Conservation (phyloP, 352 stramenopile species). For the Pythium aristosporum region DNA sequence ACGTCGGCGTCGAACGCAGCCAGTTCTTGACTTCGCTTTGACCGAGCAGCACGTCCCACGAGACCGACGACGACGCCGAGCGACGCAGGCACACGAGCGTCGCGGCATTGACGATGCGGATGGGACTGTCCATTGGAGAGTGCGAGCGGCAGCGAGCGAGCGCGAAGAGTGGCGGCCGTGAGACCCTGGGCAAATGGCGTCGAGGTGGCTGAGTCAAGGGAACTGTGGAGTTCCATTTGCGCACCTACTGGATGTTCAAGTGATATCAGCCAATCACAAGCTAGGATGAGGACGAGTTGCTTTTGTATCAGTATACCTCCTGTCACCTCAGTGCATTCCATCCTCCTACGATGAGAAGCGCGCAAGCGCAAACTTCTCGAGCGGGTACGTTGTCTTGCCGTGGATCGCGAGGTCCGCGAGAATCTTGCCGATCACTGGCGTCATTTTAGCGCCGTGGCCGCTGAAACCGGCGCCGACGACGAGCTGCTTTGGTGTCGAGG, state of each 20-base stretch:
- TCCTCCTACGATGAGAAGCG: not conserved
- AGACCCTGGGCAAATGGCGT: too few species aligned
- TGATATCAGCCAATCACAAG: constrained; percentile 13
- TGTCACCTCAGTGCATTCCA: not conserved
- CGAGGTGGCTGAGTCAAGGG: too few species aligned
- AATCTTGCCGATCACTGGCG: constrained; percentile 78
- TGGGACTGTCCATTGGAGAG: constrained; percentile 18
- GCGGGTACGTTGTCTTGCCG: constrained; percentile 39
- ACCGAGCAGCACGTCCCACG: constrained; percentile 61
- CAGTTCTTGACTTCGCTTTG: constrained; percentile 73
- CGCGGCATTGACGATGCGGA: constrained; percentile 36
- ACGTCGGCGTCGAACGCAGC: constrained; percentile 41
- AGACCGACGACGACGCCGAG: constrained; percentile 16
- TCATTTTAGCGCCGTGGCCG: constrained; percentile 86
- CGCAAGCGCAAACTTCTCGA: constrained; percentile 31
- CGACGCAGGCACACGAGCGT: constrained; percentile 36
- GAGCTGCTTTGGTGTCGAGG: constrained; percentile 40
- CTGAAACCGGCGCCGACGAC: constrained; percentile 76
- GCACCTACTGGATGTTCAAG: constrained; percentile 6
- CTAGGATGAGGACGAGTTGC: not conserved
- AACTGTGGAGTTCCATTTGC: not conserved
- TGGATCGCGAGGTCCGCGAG: constrained; percentile 64
- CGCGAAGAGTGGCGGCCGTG: not conserved
- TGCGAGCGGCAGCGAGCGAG: not conserved
- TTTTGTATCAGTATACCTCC: constrained; percentile 2